A percentile compares a stretch with the other conserved stretches of the same genome.
phyloP scores from a whole-genome alignment of 177 flowering plant species.

The Vitis hybrid region DNA sequence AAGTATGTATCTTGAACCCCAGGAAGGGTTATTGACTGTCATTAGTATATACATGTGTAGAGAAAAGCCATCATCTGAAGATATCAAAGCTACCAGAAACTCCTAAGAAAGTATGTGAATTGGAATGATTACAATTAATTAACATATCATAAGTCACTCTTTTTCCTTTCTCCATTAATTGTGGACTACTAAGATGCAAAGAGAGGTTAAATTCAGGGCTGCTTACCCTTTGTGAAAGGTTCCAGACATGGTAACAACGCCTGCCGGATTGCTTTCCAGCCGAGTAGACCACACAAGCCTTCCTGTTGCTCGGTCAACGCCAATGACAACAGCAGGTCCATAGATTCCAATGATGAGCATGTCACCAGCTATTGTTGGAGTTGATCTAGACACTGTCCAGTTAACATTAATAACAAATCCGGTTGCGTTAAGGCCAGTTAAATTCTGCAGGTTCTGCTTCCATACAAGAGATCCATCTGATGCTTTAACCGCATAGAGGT shows the following conservation, averaged over 20 bases:
- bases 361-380: slow-evolving; percentile 44
- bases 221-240: slow-evolving; percentile 37
- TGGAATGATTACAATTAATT: too few species aligned
- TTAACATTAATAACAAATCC: slow-evolving; percentile 23
- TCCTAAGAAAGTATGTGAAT: too few species aligned
- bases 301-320: slow-evolving; percentile 33
- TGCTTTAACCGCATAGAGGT: slow-evolving; percentile 43
- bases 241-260: slow-evolving; percentile 47
- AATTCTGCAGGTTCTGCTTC: slow-evolving; percentile 33
- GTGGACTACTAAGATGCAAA: too few species aligned
- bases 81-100: too few species aligned
- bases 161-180: too few species aligned
- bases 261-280: slow-evolving; percentile 24
- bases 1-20: too few species aligned
- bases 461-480: slow-evolving; percentile 38
- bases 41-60: too few species aligned
- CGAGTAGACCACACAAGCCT: slow-evolving; percentile 42
- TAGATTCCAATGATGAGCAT: slow-evolving; percentile 40
- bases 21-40: too few species aligned
- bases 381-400: slow-evolving; percentile 42
- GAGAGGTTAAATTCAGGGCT: not conserved
- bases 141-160: too few species aligned
- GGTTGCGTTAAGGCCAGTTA: slow-evolving; percentile 35
- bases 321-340: slow-evolving; percentile 52
- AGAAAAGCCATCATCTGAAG: too few species aligned